These are phyloP conservation scores for Neoboletus magnificus DNA, from an alignment of 768 basidiomycete species.

Conservation along the genomic window DNA sequence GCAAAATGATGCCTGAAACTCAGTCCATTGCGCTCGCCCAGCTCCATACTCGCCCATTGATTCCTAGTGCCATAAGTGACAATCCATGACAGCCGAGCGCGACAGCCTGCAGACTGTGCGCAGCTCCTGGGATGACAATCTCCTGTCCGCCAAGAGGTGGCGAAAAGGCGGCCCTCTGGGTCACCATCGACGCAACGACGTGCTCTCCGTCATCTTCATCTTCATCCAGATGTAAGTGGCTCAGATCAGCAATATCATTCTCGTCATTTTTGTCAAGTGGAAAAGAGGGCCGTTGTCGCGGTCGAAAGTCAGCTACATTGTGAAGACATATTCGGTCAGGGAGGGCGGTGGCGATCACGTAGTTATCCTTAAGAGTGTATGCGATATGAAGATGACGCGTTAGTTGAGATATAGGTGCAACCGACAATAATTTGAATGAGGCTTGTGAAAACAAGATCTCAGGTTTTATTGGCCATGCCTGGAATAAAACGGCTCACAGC, in stretches of 20 bases:
- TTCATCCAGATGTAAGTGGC: constrained; percentile 28
- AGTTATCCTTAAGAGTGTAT: constrained; percentile 46
- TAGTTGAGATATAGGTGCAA: constrained; percentile 41
- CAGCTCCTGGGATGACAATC: constrained; percentile 15
- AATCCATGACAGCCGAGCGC: constrained; percentile 43
- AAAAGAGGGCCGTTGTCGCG: constrained; percentile 42
- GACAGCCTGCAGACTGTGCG: constrained; percentile 36
- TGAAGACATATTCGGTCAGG: constrained; percentile 41
- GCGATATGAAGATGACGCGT: constrained; percentile 39
- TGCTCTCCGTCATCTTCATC: constrained; percentile 24
- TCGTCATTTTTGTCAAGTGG: constrained; percentile 33
- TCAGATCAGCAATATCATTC: constrained; percentile 19
- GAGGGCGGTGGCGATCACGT: constrained; percentile 48
- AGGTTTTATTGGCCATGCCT: neutral
- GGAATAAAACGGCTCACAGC: constrained; percentile 44
- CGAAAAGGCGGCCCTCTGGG: constrained; percentile 11
- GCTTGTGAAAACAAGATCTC: constrained; percentile 35
- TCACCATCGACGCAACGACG: neutral
- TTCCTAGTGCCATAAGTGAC: constrained; percentile 22
- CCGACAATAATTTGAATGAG: constrained; percentile 63
- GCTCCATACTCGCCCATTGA: constrained; percentile 22
- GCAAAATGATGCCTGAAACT: neutral
- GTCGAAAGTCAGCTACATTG: constrained; percentile 45
- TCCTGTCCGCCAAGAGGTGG: constrained; percentile 21
- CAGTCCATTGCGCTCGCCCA: constrained; percentile 24